Evolutionary conservation across 495 filamentous ascomycete genomes (phyloP).

Genomic region (Friedmanniomyces simplex): DNA sequence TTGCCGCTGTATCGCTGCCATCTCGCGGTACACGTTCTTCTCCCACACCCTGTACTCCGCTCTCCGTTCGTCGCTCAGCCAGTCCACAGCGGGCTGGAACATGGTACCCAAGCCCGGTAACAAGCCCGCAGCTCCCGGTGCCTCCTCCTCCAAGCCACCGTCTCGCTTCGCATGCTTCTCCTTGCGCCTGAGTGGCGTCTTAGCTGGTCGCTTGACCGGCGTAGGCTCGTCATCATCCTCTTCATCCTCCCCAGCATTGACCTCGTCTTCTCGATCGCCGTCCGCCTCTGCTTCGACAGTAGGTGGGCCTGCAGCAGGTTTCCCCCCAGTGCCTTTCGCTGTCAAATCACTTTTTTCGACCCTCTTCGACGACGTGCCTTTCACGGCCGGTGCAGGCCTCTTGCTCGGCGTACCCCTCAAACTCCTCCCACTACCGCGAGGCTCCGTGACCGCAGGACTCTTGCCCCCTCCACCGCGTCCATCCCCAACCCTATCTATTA

Average conservation of each 20-base stretch:
- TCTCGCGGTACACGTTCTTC: constrained; percentile 40
- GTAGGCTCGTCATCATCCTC: constrained; percentile 9
- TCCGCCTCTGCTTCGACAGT: not conserved
- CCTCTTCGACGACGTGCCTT: constrained; percentile 51
- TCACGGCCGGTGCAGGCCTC: constrained; percentile 55
- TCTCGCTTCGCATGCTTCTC: constrained; percentile 13
- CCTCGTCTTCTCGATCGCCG: constrained; percentile 22
- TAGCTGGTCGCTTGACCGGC: constrained; percentile 2
- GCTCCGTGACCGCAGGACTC: not conserved
- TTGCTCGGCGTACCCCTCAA: constrained; percentile 25
- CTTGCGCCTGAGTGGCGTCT: constrained; percentile 17
- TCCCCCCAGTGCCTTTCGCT: not conserved
- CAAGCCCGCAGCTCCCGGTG: constrained; percentile 27
- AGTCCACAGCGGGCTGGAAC: constrained; percentile 79
- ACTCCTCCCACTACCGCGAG: not conserved
- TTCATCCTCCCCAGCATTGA: constrained; percentile 18
- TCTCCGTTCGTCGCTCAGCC: constrained; percentile 57
- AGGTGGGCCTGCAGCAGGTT: not conserved
- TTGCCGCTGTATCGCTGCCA: constrained; percentile 40
- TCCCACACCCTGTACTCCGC: constrained; percentile 68
- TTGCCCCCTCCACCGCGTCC: not conserved
- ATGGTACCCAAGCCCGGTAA: constrained; percentile 59
- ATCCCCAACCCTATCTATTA: not conserved
- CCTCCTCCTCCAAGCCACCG: not conserved
- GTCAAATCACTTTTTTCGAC: not conserved